phyloP scores from a whole-genome alignment of 805 yeast species.

The Wickerhamiella kurtzmanii region DNA sequence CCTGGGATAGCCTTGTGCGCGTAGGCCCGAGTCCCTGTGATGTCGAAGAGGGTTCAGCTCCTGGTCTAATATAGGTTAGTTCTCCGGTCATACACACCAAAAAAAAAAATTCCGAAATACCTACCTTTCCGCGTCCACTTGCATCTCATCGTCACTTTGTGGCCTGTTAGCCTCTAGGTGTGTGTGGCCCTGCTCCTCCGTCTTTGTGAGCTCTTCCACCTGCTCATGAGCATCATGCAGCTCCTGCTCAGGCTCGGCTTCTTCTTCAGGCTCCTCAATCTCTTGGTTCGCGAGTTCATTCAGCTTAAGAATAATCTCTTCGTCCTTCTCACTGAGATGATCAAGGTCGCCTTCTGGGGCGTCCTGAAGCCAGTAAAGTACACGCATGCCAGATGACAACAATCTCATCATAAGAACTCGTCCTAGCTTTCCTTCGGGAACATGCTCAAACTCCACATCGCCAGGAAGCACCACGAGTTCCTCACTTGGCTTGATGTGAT shows the following conservation, averaged over 20 bases:
- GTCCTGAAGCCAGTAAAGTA: conserved; percentile 62
- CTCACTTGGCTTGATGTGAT: conserved; percentile 24
- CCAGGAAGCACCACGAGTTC: conserved; percentile 65
- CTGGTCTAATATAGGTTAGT: neutral
- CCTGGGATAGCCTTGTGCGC: conserved; percentile 1
- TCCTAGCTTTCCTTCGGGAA: conserved; percentile 58
- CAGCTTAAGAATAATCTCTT: conserved; percentile 35
- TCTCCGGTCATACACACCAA: neutral
- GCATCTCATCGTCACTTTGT: conserved; percentile 9
- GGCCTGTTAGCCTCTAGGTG: neutral
- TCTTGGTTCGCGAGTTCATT: conserved; percentile 28
- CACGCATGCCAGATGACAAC: conserved; percentile 45
- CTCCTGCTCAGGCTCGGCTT: conserved; percentile 5
- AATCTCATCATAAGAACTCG: conserved; percentile 60
- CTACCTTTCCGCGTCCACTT: conserved; percentile 9
- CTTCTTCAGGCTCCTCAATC: conserved; percentile 14
- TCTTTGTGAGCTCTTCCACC: neutral
- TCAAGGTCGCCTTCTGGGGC: conserved; percentile 45
- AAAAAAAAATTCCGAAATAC: neutral
- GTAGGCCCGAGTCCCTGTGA: neutral
- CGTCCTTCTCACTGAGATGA: conserved; percentile 47
- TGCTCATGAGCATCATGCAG: conserved; percentile 1
- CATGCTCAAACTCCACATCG: conserved; percentile 65
- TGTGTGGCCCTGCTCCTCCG: neutral
- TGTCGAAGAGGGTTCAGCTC: too few species aligned